A percentile compares a stretch with the other conserved stretches of the same genome.
Evolutionary conservation across 192 early-diverging fungal species (phyloP).

Genomic region (Gonapodya sp.): DNA sequence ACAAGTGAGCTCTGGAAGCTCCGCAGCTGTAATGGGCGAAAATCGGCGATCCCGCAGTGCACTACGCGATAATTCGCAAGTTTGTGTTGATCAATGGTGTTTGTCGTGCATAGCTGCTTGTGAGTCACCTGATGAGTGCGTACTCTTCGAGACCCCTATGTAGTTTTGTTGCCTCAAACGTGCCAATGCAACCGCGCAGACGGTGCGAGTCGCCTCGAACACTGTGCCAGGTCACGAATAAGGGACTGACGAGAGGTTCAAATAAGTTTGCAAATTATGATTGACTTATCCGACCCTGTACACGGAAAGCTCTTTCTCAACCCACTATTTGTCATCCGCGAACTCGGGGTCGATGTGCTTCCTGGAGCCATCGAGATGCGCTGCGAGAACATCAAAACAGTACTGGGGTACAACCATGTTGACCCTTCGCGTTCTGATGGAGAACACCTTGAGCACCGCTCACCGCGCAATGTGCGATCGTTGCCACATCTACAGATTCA

Average conservation of each 20-base stretch:
- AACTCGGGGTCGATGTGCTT: constrained; percentile 36
- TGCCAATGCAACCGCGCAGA: constrained; percentile 91
- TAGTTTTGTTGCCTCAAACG: constrained; percentile 63
- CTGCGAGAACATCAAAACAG: constrained; percentile 58
- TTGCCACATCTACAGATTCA: not conserved
- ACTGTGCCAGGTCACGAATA: constrained; percentile 77
- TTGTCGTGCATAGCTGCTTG: not conserved
- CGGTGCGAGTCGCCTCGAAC: constrained; percentile 22
- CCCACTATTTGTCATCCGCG: constrained; percentile 49
- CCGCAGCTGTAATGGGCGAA: constrained; percentile 53
- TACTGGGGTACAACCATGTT: not conserved
- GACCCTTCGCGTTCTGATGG: not conserved
- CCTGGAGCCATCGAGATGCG: constrained; percentile 41
- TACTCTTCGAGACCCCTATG: constrained; percentile 65
- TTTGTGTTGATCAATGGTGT: not conserved
- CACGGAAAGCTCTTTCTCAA: constrained; percentile 12
- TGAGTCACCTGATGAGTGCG: constrained; percentile 56
- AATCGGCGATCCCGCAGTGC: constrained; percentile 81
- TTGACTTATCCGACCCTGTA: not conserved
- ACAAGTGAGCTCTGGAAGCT: constrained; percentile 59
- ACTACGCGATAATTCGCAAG: constrained; percentile 28
- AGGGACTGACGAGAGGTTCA: constrained; percentile 36
- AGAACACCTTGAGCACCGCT: not conserved
- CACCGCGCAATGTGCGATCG: not conserved
- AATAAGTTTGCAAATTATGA: constrained; percentile 27